phyloP scores from a whole-genome alignment of 2,329 filamentous ascomycete genomes.

The Nigrospora sphaerica region DNA sequence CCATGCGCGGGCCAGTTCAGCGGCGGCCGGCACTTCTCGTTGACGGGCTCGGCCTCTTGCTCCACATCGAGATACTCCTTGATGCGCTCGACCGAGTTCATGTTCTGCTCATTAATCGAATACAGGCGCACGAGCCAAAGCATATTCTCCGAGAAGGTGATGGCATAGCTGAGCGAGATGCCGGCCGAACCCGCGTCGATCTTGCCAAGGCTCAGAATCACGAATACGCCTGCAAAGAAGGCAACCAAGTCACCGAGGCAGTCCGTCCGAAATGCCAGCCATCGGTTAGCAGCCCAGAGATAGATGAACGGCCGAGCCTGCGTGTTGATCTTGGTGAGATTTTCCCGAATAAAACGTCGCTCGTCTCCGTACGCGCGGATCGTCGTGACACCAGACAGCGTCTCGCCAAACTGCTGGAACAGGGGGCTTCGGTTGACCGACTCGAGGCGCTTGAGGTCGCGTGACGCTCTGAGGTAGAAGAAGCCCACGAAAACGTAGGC shows the following conservation, averaged over 20 bases:
- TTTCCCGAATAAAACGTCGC: slow-evolving; percentile 87
- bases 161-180: slow-evolving; percentile 89
- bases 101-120: slow-evolving; percentile 94
- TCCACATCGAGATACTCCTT: slow-evolving; percentile 97
- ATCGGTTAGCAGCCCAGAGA: slow-evolving; percentile 92
- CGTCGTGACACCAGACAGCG: slow-evolving; percentile 86
- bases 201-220: slow-evolving; percentile 72
- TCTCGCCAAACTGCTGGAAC: slow-evolving; percentile 98
- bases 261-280: slow-evolving; percentile 90
- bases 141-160: slow-evolving; percentile 95
- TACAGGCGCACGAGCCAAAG: slow-evolving; percentile 95
- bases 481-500: slow-evolving; percentile 77
- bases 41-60: slow-evolving; percentile 75
- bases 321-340: slow-evolving; percentile 78
- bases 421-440: slow-evolving; percentile 90
- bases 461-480: slow-evolving; percentile 88
- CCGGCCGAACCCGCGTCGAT: slow-evolving; percentile 90
- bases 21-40: slow-evolving; percentile 71
- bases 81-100: slow-evolving; percentile 97
- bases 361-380: slow-evolving; percentile 96
- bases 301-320: slow-evolving; percentile 93
- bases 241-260: slow-evolving; percentile 83
- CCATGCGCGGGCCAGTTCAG: slow-evolving; percentile 80
- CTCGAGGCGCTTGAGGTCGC: slow-evolving; percentile 90
- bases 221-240: slow-evolving; percentile 89